Evolutionary conservation across 208 protist genomes (phyloP).

Genomic region (Phytomonas sp.): DNA sequence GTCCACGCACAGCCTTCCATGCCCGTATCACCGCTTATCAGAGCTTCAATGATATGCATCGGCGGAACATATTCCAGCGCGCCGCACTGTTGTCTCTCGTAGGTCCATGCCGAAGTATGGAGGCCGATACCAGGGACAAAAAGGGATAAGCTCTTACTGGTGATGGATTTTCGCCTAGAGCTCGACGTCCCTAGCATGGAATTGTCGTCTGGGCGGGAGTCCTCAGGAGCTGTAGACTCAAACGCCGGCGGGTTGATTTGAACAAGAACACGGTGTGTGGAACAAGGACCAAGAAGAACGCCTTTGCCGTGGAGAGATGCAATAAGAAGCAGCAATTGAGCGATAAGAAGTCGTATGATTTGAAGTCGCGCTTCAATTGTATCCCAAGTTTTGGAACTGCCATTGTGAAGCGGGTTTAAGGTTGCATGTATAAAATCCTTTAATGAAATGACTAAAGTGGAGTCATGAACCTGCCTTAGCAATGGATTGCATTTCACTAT

Average conservation of each 20-base stretch:
- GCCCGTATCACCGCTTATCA: conserved; percentile 26
- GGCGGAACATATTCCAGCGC: conserved; percentile 78
- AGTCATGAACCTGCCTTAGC: conserved; percentile 33
- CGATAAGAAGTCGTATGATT: conserved; percentile 50
- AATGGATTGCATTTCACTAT: conserved; percentile 36
- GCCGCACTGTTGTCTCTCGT: conserved; percentile 80
- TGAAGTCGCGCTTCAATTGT: conserved; percentile 29
- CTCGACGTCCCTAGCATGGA: background rate
- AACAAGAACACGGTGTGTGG: conserved; percentile 60
- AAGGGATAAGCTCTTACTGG: conserved; percentile 20
- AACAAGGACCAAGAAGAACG: conserved; percentile 65
- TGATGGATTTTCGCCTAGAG: conserved; percentile 1
- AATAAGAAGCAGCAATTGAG: conserved; percentile 66
- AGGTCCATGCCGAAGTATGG: conserved; percentile 59
- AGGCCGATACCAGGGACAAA: conserved; percentile 61
- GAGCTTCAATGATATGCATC: conserved; percentile 57
- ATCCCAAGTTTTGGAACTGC: background rate
- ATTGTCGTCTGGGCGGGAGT: conserved; percentile 1
- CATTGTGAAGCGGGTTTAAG: conserved; percentile 18
- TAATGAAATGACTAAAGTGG: conserved; percentile 50
- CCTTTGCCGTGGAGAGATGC: conserved; percentile 70
- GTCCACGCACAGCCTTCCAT: conserved; percentile 50
- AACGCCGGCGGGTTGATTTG: conserved; percentile 28
- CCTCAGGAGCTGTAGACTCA: background rate
- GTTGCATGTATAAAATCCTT: conserved; percentile 66